These are phyloP conservation scores for Ophiostoma fasciatum DNA, from an alignment of 2,329 filamentous ascomycete species.

Conservation along the genomic window DNA sequence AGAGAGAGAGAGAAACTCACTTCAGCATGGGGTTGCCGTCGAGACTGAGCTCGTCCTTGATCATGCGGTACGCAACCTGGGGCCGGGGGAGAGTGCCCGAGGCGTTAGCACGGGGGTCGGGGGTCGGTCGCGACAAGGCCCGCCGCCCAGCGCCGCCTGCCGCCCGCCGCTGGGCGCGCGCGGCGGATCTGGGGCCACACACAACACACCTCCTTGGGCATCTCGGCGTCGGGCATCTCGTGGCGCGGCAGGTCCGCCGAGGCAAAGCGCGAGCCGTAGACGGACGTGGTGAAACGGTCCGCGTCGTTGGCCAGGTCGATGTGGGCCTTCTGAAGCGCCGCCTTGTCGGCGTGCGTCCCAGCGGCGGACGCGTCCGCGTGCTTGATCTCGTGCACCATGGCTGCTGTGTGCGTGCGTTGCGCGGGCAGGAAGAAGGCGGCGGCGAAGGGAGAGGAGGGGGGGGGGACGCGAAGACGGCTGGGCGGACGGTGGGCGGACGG, in stretches of 20 bases:
- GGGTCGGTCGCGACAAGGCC: too few relatives aligned
- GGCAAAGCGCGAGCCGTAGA: conserved; percentile 81
- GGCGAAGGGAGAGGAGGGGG: not conserved
- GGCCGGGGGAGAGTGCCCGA: not conserved
- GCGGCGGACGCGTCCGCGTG: conserved; percentile 15
- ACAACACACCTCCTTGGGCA: conserved; percentile 53
- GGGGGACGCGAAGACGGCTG: not conserved
- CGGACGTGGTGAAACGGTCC: conserved; percentile 56
- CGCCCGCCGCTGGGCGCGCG: too few relatives aligned
- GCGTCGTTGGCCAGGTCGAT: conserved; percentile 35
- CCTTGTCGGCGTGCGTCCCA: conserved; percentile 18
- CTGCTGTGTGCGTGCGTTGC: not conserved
- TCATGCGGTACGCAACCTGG: conserved; percentile 79
- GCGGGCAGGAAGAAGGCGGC: not conserved
- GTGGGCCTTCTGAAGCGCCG: conserved; percentile 27
- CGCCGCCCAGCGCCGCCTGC: too few relatives aligned
- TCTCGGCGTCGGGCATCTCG: conserved; percentile 79
- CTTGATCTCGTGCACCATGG: conserved; percentile 37
- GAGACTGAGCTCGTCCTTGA: conserved; percentile 83
- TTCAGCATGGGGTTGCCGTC: conserved; percentile 85
- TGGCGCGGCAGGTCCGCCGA: conserved; percentile 54
- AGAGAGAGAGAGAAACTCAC: conserved; percentile 26
- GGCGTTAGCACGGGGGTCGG: too few relatives aligned
- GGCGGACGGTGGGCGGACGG: not conserved
- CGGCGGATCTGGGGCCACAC: too few relatives aligned